Percentiles rank a stretch among this genome's conserved stretches.
phyloP scores from a whole-genome alignment of 2,329 filamentous ascomycete genomes.

The Teratosphaeria nubilosa region DNA sequence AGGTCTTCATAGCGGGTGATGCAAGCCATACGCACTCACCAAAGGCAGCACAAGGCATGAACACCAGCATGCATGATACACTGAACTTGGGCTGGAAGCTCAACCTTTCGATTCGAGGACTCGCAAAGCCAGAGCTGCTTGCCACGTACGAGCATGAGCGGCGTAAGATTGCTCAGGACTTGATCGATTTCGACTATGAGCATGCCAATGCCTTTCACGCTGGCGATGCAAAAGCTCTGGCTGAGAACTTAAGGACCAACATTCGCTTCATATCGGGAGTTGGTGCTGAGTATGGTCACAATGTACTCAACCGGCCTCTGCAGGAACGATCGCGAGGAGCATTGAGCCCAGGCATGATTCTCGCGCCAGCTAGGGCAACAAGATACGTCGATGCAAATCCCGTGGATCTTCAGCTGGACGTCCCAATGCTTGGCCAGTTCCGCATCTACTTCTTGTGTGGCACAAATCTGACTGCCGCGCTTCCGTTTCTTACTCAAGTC shows the following conservation, averaged over 20 bases:
- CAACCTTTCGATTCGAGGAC: not conserved
- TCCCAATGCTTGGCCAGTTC: not conserved
- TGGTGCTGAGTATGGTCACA: not conserved
- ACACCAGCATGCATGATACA: conserved; percentile 36
- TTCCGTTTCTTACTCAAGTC: not conserved
- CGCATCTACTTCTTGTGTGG: not conserved
- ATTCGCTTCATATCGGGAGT: not conserved
- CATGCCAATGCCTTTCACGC: conserved; percentile 47
- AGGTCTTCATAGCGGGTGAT: conserved; percentile 66
- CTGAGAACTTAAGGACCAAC: not conserved
- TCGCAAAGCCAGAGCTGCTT: not conserved
- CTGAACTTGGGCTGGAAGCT: not conserved
- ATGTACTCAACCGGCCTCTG: not conserved
- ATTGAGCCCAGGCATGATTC: not conserved
- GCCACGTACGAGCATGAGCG: not conserved
- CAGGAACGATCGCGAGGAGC: not conserved
- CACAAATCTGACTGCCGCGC: not conserved
- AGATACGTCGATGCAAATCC: not conserved
- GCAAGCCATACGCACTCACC: conserved; percentile 56
- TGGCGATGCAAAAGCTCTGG: conserved; percentile 58
- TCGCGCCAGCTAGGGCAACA: not conserved
- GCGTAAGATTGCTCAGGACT: not conserved
- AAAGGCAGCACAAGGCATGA: conserved; percentile 66
- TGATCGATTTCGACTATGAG: not conserved
- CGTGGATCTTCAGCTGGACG: not conserved